phyloP scores from a whole-genome alignment of 345 rosid species.

The Lepidium didymum region DNA sequence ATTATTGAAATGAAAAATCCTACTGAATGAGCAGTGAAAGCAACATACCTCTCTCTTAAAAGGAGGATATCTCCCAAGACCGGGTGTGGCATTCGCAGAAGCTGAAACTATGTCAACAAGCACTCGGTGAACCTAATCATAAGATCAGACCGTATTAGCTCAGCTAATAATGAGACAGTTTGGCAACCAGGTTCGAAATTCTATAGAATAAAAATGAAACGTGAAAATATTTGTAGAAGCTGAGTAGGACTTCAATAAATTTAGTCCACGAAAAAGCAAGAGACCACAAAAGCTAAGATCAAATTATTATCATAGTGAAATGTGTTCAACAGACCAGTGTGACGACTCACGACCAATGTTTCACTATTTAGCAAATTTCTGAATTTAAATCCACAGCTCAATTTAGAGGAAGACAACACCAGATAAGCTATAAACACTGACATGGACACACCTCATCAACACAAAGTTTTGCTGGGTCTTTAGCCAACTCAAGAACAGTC shows the following conservation, averaged over 20 bases:
- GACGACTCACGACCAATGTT: slow-evolving; percentile 4
- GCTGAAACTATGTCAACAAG: slow-evolving; percentile 71
- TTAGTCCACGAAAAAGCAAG: not conserved
- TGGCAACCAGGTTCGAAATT: not conserved
- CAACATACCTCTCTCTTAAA: slow-evolving; percentile 76
- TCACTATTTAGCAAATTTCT: not conserved
- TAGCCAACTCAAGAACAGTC: slow-evolving; percentile 67
- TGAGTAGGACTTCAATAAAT: not conserved
- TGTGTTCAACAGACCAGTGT: slow-evolving; percentile 5
- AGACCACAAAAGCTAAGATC: too few species aligned
- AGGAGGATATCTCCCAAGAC: slow-evolving; percentile 83
- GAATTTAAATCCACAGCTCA: not conserved
- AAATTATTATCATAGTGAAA: not conserved
- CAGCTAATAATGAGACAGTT: not conserved
- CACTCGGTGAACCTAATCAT: slow-evolving; percentile 63
- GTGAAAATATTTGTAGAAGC: not conserved
- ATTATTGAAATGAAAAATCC: not conserved
- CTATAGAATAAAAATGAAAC: slow-evolving; percentile 3
- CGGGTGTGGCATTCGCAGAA: slow-evolving; percentile 70
- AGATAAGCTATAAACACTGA: not conserved
- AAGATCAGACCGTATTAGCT: not conserved
- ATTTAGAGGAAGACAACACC: not conserved
- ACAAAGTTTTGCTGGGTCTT: slow-evolving; percentile 69
- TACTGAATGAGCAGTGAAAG: not conserved
- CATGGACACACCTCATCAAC: slow-evolving; percentile 61